These are phyloP conservation scores for Malus hybrid DNA, from an alignment of 331 rosid genomes.

Conservation along the genomic window DNA sequence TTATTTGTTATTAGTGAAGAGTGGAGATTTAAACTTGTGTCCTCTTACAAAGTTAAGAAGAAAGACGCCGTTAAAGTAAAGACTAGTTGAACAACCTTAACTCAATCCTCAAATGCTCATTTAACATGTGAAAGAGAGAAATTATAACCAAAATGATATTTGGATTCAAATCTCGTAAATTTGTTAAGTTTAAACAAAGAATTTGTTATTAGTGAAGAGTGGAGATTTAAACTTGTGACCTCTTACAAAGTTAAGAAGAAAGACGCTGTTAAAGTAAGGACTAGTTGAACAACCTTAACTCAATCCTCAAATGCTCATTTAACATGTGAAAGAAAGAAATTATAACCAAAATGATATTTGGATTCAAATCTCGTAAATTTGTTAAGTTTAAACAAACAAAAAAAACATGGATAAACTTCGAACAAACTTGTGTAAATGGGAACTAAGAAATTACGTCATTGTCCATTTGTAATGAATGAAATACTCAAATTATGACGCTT, in stretches of 20 bases:
- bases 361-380: too few species aligned
- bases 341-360: not conserved
- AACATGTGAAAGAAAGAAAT: not conserved
- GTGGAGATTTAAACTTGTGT: not conserved
- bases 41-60: not conserved
- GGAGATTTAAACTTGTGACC: not conserved
- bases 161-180: too few species aligned
- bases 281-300: not conserved
- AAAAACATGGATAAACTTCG: not conserved
- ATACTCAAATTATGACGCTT: not conserved
- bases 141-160: not conserved
- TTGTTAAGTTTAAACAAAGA: too few species aligned
- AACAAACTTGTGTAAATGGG: too few species aligned
- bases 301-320: not conserved
- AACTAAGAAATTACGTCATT: not conserved
- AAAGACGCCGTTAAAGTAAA: too few species aligned
- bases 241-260: not conserved
- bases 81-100: not conserved
- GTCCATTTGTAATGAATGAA: not conserved
- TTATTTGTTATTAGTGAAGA: not conserved
- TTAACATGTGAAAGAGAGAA: not conserved
- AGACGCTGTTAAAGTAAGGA: too few species aligned
- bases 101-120: not conserved
- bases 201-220: not conserved
- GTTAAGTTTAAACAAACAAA: too few species aligned